phyloP scores from a whole-genome alignment of 192 early-diverging fungal genomes.

The Backusella mclennaniae region DNA sequence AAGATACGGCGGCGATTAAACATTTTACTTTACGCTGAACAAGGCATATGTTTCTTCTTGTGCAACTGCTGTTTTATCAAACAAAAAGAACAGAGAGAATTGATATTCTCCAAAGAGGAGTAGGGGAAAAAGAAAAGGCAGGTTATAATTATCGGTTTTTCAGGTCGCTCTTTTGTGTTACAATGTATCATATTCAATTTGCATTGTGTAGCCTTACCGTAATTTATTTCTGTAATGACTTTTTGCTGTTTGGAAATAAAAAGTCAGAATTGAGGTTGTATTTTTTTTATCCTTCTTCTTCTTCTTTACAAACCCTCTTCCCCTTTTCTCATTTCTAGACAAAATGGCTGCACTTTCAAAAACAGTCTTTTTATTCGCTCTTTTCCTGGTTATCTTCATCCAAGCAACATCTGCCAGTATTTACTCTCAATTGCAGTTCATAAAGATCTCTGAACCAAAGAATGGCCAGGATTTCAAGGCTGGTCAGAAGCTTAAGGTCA shows the following conservation, averaged over 20 bases:
- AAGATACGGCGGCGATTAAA: neutral
- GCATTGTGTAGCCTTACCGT: neutral
- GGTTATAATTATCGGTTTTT: neutral
- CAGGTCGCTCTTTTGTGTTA: neutral
- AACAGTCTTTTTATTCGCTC: conserved; percentile 11
- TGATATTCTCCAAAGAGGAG: neutral
- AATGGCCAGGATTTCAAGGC: conserved; percentile 21
- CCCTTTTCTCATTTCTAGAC: neutral
- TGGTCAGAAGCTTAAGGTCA: conserved; percentile 23
- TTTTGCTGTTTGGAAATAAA: neutral
- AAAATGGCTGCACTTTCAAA: conserved; percentile 11
- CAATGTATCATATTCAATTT: neutral
- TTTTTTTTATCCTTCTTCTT: conserved; percentile 1
- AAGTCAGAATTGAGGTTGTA: neutral
- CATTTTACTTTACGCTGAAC: neutral
- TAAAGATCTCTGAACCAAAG: conserved; percentile 31
- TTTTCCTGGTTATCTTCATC: conserved; percentile 18
- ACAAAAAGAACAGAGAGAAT: neutral
- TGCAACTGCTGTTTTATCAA: neutral
- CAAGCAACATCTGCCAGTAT: conserved; percentile 25
- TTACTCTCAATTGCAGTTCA: conserved; percentile 36
- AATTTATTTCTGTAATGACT: conserved; percentile 4
- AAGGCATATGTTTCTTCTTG: neutral
- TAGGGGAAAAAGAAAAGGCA: neutral
- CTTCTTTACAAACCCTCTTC: neutral